Conservation (phyloP, 106 monocot genomes). For the Acorus gramineus region DNA sequence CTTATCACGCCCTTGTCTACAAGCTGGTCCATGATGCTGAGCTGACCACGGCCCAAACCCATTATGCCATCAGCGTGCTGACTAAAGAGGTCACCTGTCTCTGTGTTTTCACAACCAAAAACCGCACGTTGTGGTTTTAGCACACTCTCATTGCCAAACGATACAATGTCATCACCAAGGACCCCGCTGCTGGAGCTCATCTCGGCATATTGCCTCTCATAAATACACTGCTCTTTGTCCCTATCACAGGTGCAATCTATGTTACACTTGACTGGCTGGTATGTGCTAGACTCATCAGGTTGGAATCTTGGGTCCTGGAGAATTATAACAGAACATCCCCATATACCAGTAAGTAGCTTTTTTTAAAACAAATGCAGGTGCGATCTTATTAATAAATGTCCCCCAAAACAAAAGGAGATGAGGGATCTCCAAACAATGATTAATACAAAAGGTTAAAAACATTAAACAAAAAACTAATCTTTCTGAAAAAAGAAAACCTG, state of each 20-base stretch:
- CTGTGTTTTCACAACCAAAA: constrained; percentile 93
- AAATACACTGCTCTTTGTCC: constrained; percentile 61
- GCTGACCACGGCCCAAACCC: constrained; percentile 78
- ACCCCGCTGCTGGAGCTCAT: constrained; percentile 95
- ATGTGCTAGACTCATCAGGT: constrained; percentile 66
- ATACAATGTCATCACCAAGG: constrained; percentile 69
- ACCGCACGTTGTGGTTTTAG: constrained; percentile 57
- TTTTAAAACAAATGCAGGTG: no score
- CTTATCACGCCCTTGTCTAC: constrained; percentile 71
- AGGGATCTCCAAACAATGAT: no score
- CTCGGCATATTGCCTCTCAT: constrained; percentile 91
- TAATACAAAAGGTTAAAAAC: background rate
- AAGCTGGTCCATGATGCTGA: constrained; percentile 95
- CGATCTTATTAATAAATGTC: no score
- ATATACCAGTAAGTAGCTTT: no score
- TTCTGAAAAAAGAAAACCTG: background rate
- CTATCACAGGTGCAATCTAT: constrained; percentile 56
- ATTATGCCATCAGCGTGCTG: constrained; percentile 99
- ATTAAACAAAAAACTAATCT: constrained; percentile 2
- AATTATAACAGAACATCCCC: no score
- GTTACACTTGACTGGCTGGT: constrained; percentile 70
- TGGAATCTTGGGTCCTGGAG: constrained; percentile 81
- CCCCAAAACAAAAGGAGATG: no score
- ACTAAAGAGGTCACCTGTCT: constrained; percentile 81
- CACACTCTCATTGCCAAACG: constrained; percentile 71